Evolutionary conservation across 805 yeast genomes (phyloP).

Genomic region (Teunomyces funiuensis): DNA sequence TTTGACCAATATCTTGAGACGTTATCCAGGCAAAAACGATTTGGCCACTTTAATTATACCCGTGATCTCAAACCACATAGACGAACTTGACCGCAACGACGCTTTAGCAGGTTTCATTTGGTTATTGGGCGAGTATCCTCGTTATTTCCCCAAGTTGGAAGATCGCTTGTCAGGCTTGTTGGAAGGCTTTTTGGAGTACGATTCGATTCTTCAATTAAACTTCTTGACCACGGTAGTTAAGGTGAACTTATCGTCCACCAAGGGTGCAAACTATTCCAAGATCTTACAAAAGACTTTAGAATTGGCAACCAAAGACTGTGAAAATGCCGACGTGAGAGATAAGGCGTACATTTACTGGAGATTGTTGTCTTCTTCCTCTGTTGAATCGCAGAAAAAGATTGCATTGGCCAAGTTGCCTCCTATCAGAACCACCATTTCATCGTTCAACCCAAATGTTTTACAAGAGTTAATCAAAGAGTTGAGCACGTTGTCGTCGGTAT

Average conservation of each 20-base stretch:
- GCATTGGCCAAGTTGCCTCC: slow-evolving; percentile 66
- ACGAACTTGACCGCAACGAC: slow-evolving; percentile 48
- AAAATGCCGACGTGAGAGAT: slow-evolving; percentile 77
- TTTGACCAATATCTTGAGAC: slow-evolving; percentile 64
- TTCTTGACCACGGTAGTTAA: slow-evolving; percentile 64
- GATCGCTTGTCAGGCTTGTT: slow-evolving; percentile 47
- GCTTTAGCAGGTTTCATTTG: slow-evolving; percentile 63
- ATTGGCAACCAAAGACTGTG: slow-evolving; percentile 61
- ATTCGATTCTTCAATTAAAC: slow-evolving; percentile 58
- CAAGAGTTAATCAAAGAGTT: slow-evolving; percentile 71
- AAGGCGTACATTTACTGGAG: slow-evolving; percentile 82
- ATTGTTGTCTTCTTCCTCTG: slow-evolving; percentile 52
- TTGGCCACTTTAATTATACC: slow-evolving; percentile 54
- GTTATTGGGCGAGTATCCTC: slow-evolving; percentile 71
- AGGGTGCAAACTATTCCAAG: slow-evolving; percentile 30
- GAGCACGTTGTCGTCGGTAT: slow-evolving; percentile 84
- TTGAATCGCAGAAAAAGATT: slow-evolving; percentile 48
- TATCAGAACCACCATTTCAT: slow-evolving; percentile 68
- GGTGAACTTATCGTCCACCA: slow-evolving; percentile 35
- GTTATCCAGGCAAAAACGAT: slow-evolving; percentile 54
- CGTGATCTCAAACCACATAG: slow-evolving; percentile 48
- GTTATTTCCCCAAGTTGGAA: slow-evolving; percentile 54
- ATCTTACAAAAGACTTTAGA: slow-evolving; percentile 60
- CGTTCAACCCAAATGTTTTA: slow-evolving; percentile 66
- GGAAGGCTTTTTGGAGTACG: slow-evolving; percentile 57